Evolutionary conservation across 805 yeast genomes (phyloP), one percentile per base, ranked within the genome.

Genomic region (Saturnispora sanitii): DNA sequence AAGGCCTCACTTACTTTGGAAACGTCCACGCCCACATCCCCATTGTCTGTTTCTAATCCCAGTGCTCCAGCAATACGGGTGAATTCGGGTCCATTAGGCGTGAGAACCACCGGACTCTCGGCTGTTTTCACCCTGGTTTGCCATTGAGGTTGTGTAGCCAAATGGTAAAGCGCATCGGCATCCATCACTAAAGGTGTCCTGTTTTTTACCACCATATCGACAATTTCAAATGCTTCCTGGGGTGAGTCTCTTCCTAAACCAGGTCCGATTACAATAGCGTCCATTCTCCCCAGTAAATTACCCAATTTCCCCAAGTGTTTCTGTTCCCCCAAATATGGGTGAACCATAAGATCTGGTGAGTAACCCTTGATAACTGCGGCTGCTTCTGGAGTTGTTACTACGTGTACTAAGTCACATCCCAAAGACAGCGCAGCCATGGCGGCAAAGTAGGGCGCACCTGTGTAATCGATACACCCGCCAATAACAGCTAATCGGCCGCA

Each of bases 391-490:
- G 86, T 94, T 62, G 97, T 92, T n/a, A 92, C 70, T 8, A 90
- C 71, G 59, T 90, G 97, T 28, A 90, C 73, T 64, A 92, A 67
- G 56, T 90, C 98, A 40, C 87, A 80, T 1, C 98, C 98, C 37
- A 81, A 69, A 28, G 82, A 61, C 2, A 94, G 83, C 1, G 94
- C 75, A 1, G 95, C 82, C 56, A 82, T 81, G 4, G 94, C 82
- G 27, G 94, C 73, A 58, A 92, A 92, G 60, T 69, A 92, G 2
- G 97, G 97, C 0, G 98, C 98, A 0, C 98, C 98, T 0, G 96
- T 88, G 57, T 87, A 90, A 57, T 90, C 96, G 57, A 83, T 88
- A 58, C 92, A 80, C 1, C 98, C 98, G 18, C 98, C 98, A 46
- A 90, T 73, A 1, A 90, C 84, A 9, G 80, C 85, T 2, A 90